Evolutionary conservation across 2,329 filamentous ascomycete species (phyloP).

Genomic region (Cordyceps cateniannulata): DNA sequence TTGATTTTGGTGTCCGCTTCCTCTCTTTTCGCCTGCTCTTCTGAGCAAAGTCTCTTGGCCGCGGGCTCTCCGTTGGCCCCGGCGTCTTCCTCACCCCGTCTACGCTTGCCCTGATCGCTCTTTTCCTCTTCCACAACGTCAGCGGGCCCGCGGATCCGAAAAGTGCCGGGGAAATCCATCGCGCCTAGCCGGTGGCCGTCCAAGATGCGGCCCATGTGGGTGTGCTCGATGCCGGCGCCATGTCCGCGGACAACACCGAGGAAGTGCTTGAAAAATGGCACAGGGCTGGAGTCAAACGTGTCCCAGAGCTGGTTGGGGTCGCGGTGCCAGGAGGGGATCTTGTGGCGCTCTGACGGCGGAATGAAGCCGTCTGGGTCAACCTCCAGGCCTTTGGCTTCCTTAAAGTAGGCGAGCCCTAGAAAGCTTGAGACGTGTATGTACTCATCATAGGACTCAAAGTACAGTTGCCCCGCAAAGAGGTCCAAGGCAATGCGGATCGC

Average conservation of each 20-base stretch:
- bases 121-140: not conserved
- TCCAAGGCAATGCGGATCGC: constrained; percentile 41
- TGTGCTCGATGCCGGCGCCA: constrained; percentile 32
- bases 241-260: constrained; percentile 31
- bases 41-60: not conserved
- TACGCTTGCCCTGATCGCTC: not conserved
- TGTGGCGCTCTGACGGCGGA: constrained; percentile 6
- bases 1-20: not conserved
- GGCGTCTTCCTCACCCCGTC: not conserved
- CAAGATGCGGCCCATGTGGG: constrained; percentile 34
- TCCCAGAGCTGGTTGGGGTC: not conserved
- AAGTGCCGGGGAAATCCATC: constrained; percentile 16
- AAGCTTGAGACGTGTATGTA: constrained; percentile 47
- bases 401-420: constrained; percentile 39
- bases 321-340: not conserved
- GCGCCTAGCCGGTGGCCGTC: constrained; percentile 22
- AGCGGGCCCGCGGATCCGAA: not conserved
- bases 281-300: constrained; percentile 26
- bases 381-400: constrained; percentile 16
- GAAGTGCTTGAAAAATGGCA: constrained; percentile 31
- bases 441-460: constrained; percentile 46
- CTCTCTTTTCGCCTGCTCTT: too few species aligned
- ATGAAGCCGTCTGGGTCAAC: constrained; percentile 29
- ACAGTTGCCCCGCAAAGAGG: constrained; percentile 63
- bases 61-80: too few species aligned